A percentile compares a stretch with the other conserved stretches of the same genome.
Conservation (phyloP, 1,139 yeast genomes). For the Arxiozyma telluris region DNA sequence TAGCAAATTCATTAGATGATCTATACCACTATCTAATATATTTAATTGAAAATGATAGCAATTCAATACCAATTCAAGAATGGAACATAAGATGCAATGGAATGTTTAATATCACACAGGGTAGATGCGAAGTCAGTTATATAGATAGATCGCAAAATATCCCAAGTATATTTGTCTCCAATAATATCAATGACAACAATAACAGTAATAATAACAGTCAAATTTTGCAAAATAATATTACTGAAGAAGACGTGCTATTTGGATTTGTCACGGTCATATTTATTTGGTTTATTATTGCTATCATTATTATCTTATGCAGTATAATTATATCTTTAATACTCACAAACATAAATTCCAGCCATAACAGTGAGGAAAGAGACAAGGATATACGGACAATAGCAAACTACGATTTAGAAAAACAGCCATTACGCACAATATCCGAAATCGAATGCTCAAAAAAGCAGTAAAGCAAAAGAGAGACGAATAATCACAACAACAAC, state of each 20-base stretch:
- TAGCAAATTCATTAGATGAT: background rate
- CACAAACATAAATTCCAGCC: background rate
- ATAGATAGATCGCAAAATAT: background rate
- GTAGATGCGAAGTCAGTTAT: background rate
- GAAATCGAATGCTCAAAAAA: background rate
- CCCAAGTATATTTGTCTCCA: background rate
- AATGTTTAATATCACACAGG: background rate
- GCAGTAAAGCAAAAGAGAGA: background rate
- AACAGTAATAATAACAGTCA: background rate
- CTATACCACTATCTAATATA: background rate
- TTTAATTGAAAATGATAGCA: background rate
- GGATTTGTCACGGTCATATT: constrained; percentile 2
- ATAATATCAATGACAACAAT: background rate
- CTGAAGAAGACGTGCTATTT: constrained; percentile 3
- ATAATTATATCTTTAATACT: background rate
- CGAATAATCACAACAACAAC: background rate
- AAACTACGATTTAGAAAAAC: background rate
- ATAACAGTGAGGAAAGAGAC: background rate
- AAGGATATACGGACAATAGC: background rate
- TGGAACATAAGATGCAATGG: background rate
- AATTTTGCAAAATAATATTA: background rate
- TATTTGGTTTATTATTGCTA: constrained; percentile 5
- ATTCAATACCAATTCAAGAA: background rate
- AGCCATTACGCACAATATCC: background rate
- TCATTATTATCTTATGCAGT: background rate